Conservation (phyloP, 1,139 yeast species). For the Geotrichum phurueaensis region DNA sequence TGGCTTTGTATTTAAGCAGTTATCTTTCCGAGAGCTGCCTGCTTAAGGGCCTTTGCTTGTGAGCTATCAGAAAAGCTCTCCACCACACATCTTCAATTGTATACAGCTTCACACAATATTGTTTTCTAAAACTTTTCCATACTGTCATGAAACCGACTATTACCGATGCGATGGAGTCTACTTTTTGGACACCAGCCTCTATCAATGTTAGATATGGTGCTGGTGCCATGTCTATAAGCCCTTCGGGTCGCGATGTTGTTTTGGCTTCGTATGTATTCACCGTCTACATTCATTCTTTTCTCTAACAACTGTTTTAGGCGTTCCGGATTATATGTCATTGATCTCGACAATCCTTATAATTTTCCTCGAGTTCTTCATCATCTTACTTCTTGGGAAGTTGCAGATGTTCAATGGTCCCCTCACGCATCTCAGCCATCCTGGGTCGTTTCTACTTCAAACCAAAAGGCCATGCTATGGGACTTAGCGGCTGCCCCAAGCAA, state of each 20-base stretch:
- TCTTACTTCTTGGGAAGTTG: slow-evolving; percentile 95
- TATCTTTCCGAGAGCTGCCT: too few species aligned
- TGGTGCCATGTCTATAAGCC: slow-evolving; percentile 89
- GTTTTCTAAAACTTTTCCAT: not conserved
- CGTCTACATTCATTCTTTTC: not conserved
- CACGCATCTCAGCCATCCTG: slow-evolving; percentile 76
- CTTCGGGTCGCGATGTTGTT: slow-evolving; percentile 90
- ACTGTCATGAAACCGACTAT: slow-evolving; percentile 6
- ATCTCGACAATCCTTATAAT: slow-evolving; percentile 88
- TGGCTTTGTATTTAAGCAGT: too few species aligned
- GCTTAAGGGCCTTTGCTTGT: not conserved
- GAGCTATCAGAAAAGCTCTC: not conserved
- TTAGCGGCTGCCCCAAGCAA: slow-evolving; percentile 64
- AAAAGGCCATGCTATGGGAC: slow-evolving; percentile 93
- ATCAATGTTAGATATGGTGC: slow-evolving; percentile 87
- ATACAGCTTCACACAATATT: not conserved
- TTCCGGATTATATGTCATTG: slow-evolving; percentile 81
- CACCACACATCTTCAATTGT: not conserved
- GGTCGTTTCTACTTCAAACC: slow-evolving; percentile 92
- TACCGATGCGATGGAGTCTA: slow-evolving; percentile 8
- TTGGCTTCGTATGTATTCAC: slow-evolving; percentile 55
- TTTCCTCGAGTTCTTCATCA: slow-evolving; percentile 94
- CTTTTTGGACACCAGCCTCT: slow-evolving; percentile 40
- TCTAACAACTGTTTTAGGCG: slow-evolving; percentile 38
- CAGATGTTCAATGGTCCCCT: slow-evolving; percentile 98